These are phyloP conservation scores for Paramecium pentaurelia DNA, from an alignment of 73 alveolate genomes.

Conservation along the genomic window DNA sequence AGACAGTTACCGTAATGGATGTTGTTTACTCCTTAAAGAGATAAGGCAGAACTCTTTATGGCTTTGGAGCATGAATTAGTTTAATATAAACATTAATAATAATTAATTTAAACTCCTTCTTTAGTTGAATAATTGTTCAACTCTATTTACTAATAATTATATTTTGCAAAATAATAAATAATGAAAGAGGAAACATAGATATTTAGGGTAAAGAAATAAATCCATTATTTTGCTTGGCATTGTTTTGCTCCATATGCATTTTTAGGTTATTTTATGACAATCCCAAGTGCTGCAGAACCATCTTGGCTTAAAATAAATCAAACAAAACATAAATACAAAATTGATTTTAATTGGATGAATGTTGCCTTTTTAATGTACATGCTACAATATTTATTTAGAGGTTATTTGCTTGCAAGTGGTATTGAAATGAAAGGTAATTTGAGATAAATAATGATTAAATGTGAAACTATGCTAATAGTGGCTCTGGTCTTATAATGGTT, in stretches of 20 bases:
- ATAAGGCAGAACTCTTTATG: slow-evolving; percentile 85
- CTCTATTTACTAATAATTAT: neutral
- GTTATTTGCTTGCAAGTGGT: neutral
- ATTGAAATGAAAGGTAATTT: slow-evolving; percentile 21
- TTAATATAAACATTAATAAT: neutral
- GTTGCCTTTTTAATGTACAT: slow-evolving; percentile 6
- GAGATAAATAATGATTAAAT: slow-evolving; percentile 10
- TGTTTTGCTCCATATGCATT: slow-evolving; percentile 32
- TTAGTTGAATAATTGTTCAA: neutral
- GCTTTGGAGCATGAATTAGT: slow-evolving; percentile 67
- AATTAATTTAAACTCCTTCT: neutral
- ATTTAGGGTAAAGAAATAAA: neutral
- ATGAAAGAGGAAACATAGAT: neutral
- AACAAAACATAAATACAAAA: neutral
- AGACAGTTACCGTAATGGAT: slow-evolving; percentile 85
- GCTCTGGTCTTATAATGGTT: slow-evolving; percentile 27
- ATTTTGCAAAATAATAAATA: neutral
- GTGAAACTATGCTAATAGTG: neutral
- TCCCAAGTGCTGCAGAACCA: slow-evolving; percentile 39
- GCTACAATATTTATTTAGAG: neutral
- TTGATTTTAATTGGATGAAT: slow-evolving; percentile 16
- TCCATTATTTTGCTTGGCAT: slow-evolving; percentile 8
- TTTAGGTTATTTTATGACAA: slow-evolving; percentile 16
- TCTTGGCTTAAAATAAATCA: slow-evolving; percentile 18
- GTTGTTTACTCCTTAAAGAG: slow-evolving; percentile 84